Percentiles rank a stretch among this genome's conserved stretches.
Evolutionary conservation across 192 early-diverging fungal species (phyloP).

Genomic region (Kappamyces sp.): DNA sequence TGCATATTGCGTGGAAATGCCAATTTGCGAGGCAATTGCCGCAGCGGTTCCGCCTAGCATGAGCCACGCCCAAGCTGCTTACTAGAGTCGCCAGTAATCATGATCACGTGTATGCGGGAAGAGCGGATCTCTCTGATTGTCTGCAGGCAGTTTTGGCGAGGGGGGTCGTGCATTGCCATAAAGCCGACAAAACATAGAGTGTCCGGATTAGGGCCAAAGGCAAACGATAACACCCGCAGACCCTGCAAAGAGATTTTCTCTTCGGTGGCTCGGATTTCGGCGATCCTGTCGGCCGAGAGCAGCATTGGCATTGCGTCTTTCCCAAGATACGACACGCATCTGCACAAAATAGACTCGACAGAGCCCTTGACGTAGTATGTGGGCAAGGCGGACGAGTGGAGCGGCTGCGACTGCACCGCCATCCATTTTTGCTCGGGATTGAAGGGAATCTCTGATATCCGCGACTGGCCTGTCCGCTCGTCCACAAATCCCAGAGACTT

Average conservation of each 20-base stretch:
- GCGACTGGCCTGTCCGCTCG: slow-evolving; percentile 47
- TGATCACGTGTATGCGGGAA: slow-evolving; percentile 85
- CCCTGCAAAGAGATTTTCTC: slow-evolving; percentile 69
- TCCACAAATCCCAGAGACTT: slow-evolving; percentile 57
- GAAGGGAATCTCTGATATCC: slow-evolving; percentile 81
- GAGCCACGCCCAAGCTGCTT: slow-evolving; percentile 10
- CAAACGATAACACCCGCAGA: slow-evolving; percentile 81
- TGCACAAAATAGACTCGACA: slow-evolving; percentile 68
- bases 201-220: slow-evolving; percentile 52
- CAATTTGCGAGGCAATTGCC: slow-evolving; percentile 80
- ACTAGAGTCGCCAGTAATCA: slow-evolving; percentile 96
- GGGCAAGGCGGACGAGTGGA: slow-evolving; percentile 29
- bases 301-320: slow-evolving; percentile 40
- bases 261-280: slow-evolving; percentile 53
- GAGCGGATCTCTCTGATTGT: slow-evolving; percentile 65
- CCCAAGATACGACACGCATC: slow-evolving; percentile 61
- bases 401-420: slow-evolving; percentile 59
- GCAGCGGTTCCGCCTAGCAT: slow-evolving; percentile 71
- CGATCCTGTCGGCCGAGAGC: slow-evolving; percentile 49
- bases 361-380: slow-evolving; percentile 78
- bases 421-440: slow-evolving; percentile 92
- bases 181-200: slow-evolving; percentile 72
- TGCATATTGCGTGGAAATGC: slow-evolving; percentile 52
- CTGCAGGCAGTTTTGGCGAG: slow-evolving; percentile 66
- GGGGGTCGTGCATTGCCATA: slow-evolving; percentile 92